A percentile compares a stretch with the other conserved stretches of the same genome.
These are phyloP conservation scores for Cystobasidium pallidum DNA, from an alignment of 1,284 basidiomycete species.

Conservation along the genomic window DNA sequence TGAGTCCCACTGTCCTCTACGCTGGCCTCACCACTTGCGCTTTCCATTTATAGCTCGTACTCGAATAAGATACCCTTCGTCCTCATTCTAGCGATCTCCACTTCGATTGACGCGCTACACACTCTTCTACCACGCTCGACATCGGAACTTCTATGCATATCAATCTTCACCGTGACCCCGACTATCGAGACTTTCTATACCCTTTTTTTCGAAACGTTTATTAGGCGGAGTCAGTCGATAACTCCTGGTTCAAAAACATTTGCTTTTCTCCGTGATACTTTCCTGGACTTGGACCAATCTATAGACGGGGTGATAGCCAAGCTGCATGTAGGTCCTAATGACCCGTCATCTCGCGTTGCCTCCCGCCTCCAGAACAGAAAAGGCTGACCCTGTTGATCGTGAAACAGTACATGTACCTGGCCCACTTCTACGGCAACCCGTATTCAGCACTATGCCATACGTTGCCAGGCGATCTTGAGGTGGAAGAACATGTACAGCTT, in stretches of 20 bases:
- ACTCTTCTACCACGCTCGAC: slow-evolving; percentile 18
- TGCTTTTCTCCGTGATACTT: slow-evolving; percentile 26
- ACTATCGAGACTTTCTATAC: slow-evolving; percentile 37
- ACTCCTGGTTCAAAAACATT: slow-evolving; percentile 24
- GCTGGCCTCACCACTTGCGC: not conserved
- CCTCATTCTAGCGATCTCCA: slow-evolving; percentile 39
- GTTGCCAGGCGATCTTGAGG: slow-evolving; percentile 1
- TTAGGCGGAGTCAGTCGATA: slow-evolving; percentile 20
- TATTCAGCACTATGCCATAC: slow-evolving; percentile 1
- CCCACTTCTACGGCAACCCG: slow-evolving; percentile 28
- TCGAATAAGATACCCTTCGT: slow-evolving; percentile 21
- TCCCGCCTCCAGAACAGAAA: not conserved
- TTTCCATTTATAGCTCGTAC: not conserved
- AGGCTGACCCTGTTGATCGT: not conserved
- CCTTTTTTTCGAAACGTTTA: slow-evolving; percentile 33
- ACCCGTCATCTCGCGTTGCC: not conserved
- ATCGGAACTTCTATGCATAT: slow-evolving; percentile 21
- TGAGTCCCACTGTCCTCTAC: not conserved
- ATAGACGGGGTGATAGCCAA: slow-evolving; percentile 39
- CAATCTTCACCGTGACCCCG: slow-evolving; percentile 24
- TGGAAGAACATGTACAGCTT: slow-evolving; percentile 9
- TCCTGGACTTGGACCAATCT: slow-evolving; percentile 34
- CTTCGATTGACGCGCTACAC: slow-evolving; percentile 36
- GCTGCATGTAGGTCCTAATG: slow-evolving; percentile 18
- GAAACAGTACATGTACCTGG: slow-evolving; percentile 39